Evolutionary conservation across 352 stramenopile species (phyloP), one percentile per base, ranked within the genome.

Genomic region (Globisporangium lucens): DNA sequence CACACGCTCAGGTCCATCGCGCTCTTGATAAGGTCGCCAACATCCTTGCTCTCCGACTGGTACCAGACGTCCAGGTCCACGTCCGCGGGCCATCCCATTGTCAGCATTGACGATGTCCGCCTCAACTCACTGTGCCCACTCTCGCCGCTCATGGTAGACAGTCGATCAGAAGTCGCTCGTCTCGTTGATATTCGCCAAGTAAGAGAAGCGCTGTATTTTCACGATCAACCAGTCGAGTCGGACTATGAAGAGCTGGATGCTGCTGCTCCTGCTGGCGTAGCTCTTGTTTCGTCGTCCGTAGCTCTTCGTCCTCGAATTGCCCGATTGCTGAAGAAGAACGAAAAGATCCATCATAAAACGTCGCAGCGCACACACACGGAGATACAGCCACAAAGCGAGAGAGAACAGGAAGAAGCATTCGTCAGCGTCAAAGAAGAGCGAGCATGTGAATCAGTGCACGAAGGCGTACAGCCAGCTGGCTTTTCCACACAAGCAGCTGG

Each of bases 21-120:
- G 56, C 76, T 79, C n/a, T 78, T 71, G 33, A 93, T 76, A 20
- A 90, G 57, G 9, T 91, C 81, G 41, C 94, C 85, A n/a, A 89
- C 80, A 4, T 91, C 79, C 2, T 75, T 69, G 47, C 85, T 87
- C 59, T 93, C 85, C 1, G 76, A 79, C n/a, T 80, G 65, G 76
- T 96, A 94, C 69, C 88, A 89, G 29, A 75, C 78, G 62, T 91
- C 80, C 17, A 96, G 61, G 61, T 96, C 86, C 33, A 94, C 82
- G 52, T 96, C 86, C 0, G 66, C 71, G 10, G 88, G 86, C 88
- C 88, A 96, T 29, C 73, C 58, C 47, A 71, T 75, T 2, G 70
- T 53, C 13, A 78, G 70, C n/a, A 69, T 68, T 33, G 80, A 65
- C 13, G 77, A 71, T 12, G 36, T 64, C 30, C 68, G 63, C 9